These are phyloP conservation scores for Colletotrichum ledebouriae DNA, from an alignment of 2,329 filamentous ascomycete species.

Conservation along the genomic window DNA sequence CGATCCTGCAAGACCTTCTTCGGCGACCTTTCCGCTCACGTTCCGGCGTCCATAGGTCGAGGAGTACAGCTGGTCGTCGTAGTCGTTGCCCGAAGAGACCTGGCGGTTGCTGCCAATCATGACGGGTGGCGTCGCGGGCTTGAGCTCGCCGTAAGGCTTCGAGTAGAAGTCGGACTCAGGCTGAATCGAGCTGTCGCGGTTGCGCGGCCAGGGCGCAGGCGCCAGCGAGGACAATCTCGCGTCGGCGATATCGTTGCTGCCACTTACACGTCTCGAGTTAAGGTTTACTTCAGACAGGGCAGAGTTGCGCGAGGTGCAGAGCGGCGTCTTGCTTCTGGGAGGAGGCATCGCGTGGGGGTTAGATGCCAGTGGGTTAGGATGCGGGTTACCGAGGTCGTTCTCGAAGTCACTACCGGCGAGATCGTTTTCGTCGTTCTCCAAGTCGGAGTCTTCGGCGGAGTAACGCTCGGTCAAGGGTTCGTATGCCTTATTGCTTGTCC, in stretches of 20 bases:
- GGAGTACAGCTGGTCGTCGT: constrained; percentile 50
- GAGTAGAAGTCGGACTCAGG: constrained; percentile 63
- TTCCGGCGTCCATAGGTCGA: constrained; percentile 64
- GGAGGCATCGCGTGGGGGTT: constrained; percentile 56
- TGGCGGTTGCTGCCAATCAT: constrained; percentile 65
- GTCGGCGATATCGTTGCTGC: constrained; percentile 62
- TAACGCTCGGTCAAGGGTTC: constrained; percentile 61
- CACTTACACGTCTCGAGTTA: constrained; percentile 59
- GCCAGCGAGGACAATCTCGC: constrained; percentile 46
- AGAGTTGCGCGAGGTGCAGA: constrained; percentile 46
- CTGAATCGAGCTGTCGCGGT: constrained; percentile 64
- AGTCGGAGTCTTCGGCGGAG: constrained; percentile 57
- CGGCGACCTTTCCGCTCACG: constrained; percentile 80
- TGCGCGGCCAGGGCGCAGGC: constrained; percentile 44
- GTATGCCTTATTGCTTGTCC: constrained; percentile 54
- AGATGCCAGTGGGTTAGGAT: constrained; percentile 67
- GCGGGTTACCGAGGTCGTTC: constrained; percentile 46
- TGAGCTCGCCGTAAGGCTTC: constrained; percentile 72
- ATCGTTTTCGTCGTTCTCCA: constrained; percentile 54
- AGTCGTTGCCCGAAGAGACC: constrained; percentile 72
- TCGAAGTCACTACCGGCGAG: constrained; percentile 45
- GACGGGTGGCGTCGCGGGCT: constrained; percentile 65
- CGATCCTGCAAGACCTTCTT: constrained; percentile 72
- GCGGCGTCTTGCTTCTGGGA: constrained; percentile 50
- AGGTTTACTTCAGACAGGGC: constrained; percentile 61